phyloP scores from a whole-genome alignment of 2,329 filamentous ascomycete genomes.

The Fusarium sp. region DNA sequence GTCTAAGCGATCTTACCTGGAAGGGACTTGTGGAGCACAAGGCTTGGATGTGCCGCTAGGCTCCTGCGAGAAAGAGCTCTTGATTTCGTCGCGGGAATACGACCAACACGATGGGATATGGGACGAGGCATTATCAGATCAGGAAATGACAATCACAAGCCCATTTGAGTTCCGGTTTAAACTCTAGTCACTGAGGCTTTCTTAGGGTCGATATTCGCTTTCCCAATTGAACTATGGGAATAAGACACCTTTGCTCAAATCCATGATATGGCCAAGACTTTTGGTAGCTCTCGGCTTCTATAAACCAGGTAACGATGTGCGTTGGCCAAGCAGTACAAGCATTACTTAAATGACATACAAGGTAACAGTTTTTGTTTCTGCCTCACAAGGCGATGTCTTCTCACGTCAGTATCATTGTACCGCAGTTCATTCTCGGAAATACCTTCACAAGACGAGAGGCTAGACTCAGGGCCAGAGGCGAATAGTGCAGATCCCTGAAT shows the following conservation, averaged over 20 bases:
- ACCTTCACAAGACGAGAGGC: background rate
- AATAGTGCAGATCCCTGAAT: slow-evolving; percentile 7
- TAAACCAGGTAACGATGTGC: slow-evolving; percentile 27
- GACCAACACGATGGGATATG: slow-evolving; percentile 15
- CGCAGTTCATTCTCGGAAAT: background rate
- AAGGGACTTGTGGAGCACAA: slow-evolving; percentile 19
- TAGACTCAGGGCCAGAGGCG: slow-evolving; percentile 10
- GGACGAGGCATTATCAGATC: background rate
- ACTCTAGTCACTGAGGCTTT: background rate
- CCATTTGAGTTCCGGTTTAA: background rate
- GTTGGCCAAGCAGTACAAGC: slow-evolving; percentile 15
- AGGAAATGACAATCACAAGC: background rate
- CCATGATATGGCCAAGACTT: slow-evolving; percentile 36
- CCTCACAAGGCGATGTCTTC: background rate
- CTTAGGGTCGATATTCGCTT: background rate
- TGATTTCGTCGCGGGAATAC: slow-evolving; percentile 18
- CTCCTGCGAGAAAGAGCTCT: slow-evolving; percentile 7
- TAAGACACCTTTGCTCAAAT: slow-evolving; percentile 10
- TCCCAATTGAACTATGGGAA: slow-evolving; percentile 1
- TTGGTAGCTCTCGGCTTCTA: slow-evolving; percentile 25
- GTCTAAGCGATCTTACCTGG: background rate
- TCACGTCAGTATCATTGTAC: background rate
- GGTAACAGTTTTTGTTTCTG: slow-evolving; percentile 5
- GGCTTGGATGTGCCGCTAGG: slow-evolving; percentile 34
- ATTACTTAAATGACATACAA: slow-evolving; percentile 5